Percentiles rank a stretch among this genome's conserved stretches.
Conservation (phyloP, 2,329 filamentous ascomycete genomes). For the Dactylonectria macrodidyma region DNA sequence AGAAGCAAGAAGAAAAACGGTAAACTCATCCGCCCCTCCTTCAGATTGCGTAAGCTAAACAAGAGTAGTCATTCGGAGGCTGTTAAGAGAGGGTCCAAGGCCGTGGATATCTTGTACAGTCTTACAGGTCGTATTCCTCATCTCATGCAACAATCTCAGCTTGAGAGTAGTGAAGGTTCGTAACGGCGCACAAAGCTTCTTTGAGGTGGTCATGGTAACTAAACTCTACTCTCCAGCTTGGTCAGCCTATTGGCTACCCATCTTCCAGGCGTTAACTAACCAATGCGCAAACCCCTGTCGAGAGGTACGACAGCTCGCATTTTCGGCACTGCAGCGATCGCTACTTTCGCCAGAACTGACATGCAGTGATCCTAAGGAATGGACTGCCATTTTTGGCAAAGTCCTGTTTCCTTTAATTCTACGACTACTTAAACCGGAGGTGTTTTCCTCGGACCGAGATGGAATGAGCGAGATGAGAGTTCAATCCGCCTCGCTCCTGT, state of each 20-base stretch:
- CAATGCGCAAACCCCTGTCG: conserved; percentile 97
- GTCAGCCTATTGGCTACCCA: conserved; percentile 97
- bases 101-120: conserved; percentile 85
- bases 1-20: conserved; percentile 46
- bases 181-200: not conserved
- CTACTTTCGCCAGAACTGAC: conserved; percentile 88
- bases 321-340: conserved; percentile 87
- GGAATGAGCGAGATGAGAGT: conserved; percentile 98
- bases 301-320: conserved; percentile 90
- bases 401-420: conserved; percentile 94
- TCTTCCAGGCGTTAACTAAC: conserved; percentile 88
- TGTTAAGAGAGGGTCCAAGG: conserved; percentile 83
- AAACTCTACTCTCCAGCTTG: conserved; percentile 75
- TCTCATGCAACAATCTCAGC: conserved; percentile 92
- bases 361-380: conserved; percentile 87
- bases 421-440: conserved; percentile 91
- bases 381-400: conserved; percentile 95
- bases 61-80: conserved; percentile 60
- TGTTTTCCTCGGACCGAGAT: conserved; percentile 89
- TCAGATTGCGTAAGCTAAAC: not conserved
- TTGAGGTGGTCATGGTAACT: not conserved
- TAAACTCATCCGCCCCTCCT: conserved; percentile 31
- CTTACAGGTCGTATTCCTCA: conserved; percentile 86
- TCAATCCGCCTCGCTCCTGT: conserved; percentile 90
- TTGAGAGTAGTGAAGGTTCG: conserved; percentile 86